phyloP scores from a whole-genome alignment of 805 yeast species.

The Peterozyma xylosa region DNA sequence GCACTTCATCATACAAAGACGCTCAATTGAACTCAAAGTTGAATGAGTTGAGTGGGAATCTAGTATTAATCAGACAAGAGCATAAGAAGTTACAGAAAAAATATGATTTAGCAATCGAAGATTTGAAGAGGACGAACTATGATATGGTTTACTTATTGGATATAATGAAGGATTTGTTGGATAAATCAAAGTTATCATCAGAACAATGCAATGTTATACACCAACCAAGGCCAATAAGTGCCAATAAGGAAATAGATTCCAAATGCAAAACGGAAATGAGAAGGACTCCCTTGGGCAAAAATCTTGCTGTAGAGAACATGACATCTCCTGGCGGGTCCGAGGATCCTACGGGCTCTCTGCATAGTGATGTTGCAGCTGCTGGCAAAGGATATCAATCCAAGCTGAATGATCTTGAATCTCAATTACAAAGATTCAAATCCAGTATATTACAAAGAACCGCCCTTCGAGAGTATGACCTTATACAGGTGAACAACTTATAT shows the following conservation, averaged over 20 bases:
- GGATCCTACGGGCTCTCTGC: background rate
- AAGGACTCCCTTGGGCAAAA: background rate
- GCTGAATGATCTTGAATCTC: conserved; percentile 10
- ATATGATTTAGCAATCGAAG: conserved; percentile 41
- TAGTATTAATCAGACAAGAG: conserved; percentile 31
- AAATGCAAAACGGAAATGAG: background rate
- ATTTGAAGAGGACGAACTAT: conserved; percentile 38
- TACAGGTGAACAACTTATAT: conserved; percentile 2
- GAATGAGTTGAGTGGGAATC: conserved; percentile 30
- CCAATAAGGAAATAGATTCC: background rate
- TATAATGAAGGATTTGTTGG: conserved; percentile 17
- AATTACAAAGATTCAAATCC: conserved; percentile 18
- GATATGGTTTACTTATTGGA: conserved; percentile 50
- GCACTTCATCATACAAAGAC: background rate
- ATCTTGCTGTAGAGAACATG: background rate
- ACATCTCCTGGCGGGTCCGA: background rate
- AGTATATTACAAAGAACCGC: conserved; percentile 24
- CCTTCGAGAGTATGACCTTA: conserved; percentile 10
- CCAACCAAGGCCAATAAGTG: background rate
- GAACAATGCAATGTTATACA: background rate
- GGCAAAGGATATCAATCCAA: background rate
- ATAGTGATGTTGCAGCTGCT: background rate
- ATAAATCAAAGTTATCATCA: conserved; percentile 23
- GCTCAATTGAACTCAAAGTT: conserved; percentile 10
- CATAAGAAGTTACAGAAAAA: conserved; percentile 33